A percentile compares a stretch with the other conserved stretches of the same genome.
Conservation (phyloP, 345 rosid species). For the Mercurialis annua region DNA sequence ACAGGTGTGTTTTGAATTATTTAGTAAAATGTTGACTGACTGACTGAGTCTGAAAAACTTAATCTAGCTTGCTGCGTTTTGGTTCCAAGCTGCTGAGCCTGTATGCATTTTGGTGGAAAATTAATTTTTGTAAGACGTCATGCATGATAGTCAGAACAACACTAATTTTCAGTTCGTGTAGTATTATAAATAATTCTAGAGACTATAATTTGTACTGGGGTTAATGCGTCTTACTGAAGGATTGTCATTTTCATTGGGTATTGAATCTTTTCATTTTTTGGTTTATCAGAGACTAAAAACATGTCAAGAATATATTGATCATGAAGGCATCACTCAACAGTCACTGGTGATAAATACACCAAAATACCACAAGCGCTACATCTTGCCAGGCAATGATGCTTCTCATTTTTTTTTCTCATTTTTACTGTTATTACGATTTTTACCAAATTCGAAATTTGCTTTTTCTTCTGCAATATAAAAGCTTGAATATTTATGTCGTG, state of each 20-base stretch:
- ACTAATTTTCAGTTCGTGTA: background rate
- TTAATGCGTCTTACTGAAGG: background rate
- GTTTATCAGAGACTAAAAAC: conserved; percentile 66
- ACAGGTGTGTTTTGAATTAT: conserved; percentile 49
- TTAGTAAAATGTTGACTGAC: background rate
- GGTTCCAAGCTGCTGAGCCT: background rate
- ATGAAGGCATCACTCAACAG: conserved; percentile 80
- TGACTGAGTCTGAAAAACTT: background rate
- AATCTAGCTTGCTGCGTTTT: background rate
- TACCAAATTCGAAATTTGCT: background rate
- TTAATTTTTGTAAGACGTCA: background rate
- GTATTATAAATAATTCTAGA: background rate
- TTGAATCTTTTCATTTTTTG: conserved; percentile 15
- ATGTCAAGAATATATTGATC: conserved; percentile 84
- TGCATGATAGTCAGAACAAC: background rate
- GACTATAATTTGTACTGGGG: background rate
- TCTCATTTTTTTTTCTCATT: background rate
- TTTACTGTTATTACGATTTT: background rate
- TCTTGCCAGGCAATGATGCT: conserved; percentile 60
- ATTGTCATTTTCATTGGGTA: background rate
- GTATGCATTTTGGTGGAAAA: no score
- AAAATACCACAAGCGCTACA: conserved; percentile 80
- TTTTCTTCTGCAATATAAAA: background rate
- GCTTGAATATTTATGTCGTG: conserved; percentile 7
- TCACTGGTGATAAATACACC: conserved; percentile 76